Evolutionary conservation across 129 eudicot species (phyloP), one percentile per base, ranked within the genome.

Genomic region (Saussurea involucrata): DNA sequence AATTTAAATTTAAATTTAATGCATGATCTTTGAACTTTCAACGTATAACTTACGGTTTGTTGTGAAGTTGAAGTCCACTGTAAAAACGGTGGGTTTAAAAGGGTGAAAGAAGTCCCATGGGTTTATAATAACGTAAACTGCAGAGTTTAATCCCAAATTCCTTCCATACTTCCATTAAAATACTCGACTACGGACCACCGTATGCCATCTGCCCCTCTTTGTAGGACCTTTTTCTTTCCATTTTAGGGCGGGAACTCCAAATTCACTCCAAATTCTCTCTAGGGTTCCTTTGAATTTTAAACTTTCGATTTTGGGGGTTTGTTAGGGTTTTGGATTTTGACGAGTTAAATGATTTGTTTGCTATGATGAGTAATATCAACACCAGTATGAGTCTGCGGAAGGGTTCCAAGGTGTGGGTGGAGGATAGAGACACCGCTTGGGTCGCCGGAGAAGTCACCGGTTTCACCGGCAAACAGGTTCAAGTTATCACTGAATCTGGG

Each of bases 361-460:
- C 32, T 28, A 74, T 32, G 57, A 57, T 71, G 80, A 74, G 21
- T 64, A 55, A 53, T 25, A 78, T 6, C 65, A 76, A 76, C 78
- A 21, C 81, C 25, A 76, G 69, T 53, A 88, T 91, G 97, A 75
- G 89, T 79, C 83, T 95, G 4, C 92, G 97, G 21, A 95, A 86
- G 77, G 96, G 95, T 36, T 89, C 95, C 7, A 89, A 87, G 74
- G 99, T 95, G 29, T 95, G 99, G 99, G 71, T 87, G 20, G 92
- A 90, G 63, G 99, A 95, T 65, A 92, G 76, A 40, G 89, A 83
- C 64, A 74, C 83, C 74, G 92, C 96, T 46, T 92, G 97, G 99
- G 76, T 80, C 57, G 91, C 92, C 12, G 99, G 92, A 18, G 87
- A 95, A 80, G 97, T 95, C 15, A 68, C 81, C 24, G 96, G 86